A percentile compares a stretch with the other conserved stretches of the same genome.
These are phyloP conservation scores for Coemansia sp. DNA, from an alignment of 192 early-diverging fungal species.

Conservation along the genomic window DNA sequence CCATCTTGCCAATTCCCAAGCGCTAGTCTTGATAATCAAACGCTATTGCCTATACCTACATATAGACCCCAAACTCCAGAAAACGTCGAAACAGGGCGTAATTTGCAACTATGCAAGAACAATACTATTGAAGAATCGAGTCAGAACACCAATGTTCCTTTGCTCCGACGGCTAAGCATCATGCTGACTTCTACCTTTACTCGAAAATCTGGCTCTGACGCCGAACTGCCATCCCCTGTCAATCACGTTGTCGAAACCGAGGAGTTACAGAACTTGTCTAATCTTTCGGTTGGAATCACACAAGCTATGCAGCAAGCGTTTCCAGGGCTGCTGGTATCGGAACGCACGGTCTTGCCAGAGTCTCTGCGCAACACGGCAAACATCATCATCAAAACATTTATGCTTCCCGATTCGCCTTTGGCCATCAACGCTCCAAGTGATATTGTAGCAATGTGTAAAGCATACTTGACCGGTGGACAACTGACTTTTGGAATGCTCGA, in stretches of 20 bases:
- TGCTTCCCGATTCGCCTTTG: conserved; percentile 5
- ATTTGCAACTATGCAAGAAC: no score
- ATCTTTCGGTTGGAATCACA: background rate
- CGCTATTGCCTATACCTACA: background rate
- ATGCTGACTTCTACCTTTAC: background rate
- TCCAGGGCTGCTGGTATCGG: background rate
- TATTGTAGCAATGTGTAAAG: conserved; percentile 3
- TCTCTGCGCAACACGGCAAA: background rate
- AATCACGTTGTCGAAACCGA: background rate
- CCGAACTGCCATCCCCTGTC: background rate
- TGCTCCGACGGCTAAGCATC: background rate
- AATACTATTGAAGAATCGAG: background rate
- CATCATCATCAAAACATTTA: conserved; percentile 1
- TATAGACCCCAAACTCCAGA: background rate
- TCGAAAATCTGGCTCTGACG: background rate
- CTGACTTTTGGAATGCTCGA: background rate
- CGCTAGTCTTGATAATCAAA: background rate
- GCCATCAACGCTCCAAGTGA: conserved; percentile 12
- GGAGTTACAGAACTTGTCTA: background rate
- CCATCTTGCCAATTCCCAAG: background rate
- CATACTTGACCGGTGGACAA: background rate
- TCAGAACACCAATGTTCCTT: background rate
- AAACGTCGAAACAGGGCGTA: background rate
- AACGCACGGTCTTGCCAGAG: conserved; percentile 1
- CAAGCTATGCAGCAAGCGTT: conserved; percentile 9